Base-by-base conservation (phyloP, 176 grass and related monocot genomes). In the Rhynchospora pubera region DNA sequence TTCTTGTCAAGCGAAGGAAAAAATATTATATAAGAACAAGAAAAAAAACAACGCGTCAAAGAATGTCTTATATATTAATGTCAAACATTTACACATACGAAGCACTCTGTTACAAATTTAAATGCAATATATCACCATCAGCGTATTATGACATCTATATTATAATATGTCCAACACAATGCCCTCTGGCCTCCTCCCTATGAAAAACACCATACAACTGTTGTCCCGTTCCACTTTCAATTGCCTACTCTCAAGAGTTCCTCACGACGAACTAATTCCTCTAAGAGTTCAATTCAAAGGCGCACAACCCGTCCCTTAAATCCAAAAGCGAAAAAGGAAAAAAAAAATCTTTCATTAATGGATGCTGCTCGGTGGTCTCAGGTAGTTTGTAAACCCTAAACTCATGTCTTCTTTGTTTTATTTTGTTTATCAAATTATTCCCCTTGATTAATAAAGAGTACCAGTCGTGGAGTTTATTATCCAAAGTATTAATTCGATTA, bases 351-450 rank as follows among this genome's bases (percentile, higher is more conserved):
- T 82, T 65, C 43, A n/a, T n/a, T n/a, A 45, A 82, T 82, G 79
- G 79, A 82, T 82, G 57, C 79, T 63, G 61, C 79, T 48, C 59
- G 79, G 3, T 82, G 79, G 79, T 53, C 79, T 82, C 79, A 82
- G 79, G 79, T 82, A 66, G 28, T 60, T n/a, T 23, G 5, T 62
- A 82, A 65, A 82, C 79, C 79, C 62, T 82, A 67, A 53, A 53
- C 59, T 82, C 22, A 82, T 42, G 50, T 82, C 62, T 57, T 48
- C 10, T n/a, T 6, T 9, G 45, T n/a, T 9, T 57, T 10, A 4
- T 47, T 81, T 60, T 32, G 9, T 43, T 57, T 32, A 34, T 78
- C 4, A 51, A 69, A 32, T 16, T 71, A 18, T 71, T 71, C 32
- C 48, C 46, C 48, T 74, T 50, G 5, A 0, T 48, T 72, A 48